Evolutionary conservation across 139 green algal genomes (phyloP), one percentile per base, ranked within the genome.

Genomic region (Chlamydomonas eustigma): DNA sequence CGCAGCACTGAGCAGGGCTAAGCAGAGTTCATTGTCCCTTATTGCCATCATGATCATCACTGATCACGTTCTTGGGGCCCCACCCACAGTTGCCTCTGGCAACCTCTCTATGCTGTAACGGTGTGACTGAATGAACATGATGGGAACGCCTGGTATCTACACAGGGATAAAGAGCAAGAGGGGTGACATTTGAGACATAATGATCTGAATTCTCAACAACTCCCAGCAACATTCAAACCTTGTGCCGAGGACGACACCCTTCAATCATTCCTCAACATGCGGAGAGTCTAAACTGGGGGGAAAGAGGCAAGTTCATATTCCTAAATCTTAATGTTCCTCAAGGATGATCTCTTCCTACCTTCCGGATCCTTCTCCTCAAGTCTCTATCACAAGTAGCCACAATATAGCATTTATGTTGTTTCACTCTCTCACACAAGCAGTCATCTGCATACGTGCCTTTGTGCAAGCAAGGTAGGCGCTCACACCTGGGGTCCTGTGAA

Each of bases 381-480:
- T 99, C 96, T 31, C 88, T 85, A 75, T 99, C 96, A 83, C 96
- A 99, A 0, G 96, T 99, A 2, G 96, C 96, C 39, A 99, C 96
- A 32, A 99, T 98, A 85, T 99, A 99, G 85, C 96, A 99, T 69
- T 93, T 92, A 87, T 99, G 96, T 84, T 96, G 89, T 79, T 73
- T 85, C 65, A 98, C 93, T 4, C 94, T 84, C 66, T 99, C 88
- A 74, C 94, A 96, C 6, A 99, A 88, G 86, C 94, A 98, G 83
- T 99, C 96, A 81, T 99, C 96, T 8, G 96, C 96, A 71, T 99
- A 99, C 0, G 95, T 99, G 75, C 96, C 96, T 69, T 91, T 93
- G 83, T 99, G 96, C 0, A 82, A 92, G 90, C 94, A 98, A 1
- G 96, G 96, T 65, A 99, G 83, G 50, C 91, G 85, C 83, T 97